phyloP scores from a whole-genome alignment of 2,329 filamentous ascomycete genomes.

The Sphaerulina vaccinii region DNA sequence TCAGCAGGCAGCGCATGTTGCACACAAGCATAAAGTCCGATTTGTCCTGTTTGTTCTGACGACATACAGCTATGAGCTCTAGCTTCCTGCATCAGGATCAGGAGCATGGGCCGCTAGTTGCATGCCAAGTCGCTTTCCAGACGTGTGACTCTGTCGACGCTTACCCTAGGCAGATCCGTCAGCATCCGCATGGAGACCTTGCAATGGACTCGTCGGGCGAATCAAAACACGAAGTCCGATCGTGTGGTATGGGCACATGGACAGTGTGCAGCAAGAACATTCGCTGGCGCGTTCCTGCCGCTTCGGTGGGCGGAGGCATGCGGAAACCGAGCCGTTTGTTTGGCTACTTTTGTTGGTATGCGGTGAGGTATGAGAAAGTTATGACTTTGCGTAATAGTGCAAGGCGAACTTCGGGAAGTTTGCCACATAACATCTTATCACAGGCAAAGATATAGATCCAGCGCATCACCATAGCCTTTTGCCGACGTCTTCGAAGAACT shows the following conservation, averaged over 20 bases:
- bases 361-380: neutral
- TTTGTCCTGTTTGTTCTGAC: neutral
- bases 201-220: slow-evolving; percentile 1
- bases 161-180: neutral
- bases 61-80: neutral
- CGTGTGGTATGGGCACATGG: slow-evolving; percentile 9
- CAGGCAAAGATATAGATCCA: no score
- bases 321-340: no score
- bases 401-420: neutral
- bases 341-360: neutral
- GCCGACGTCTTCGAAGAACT: no score
- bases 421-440: no score
- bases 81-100: neutral
- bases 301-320: neutral
- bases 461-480: no score
- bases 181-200: slow-evolving; percentile 10
- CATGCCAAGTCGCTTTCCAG: neutral
- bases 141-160: neutral
- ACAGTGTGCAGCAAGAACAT: neutral
- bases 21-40: neutral
- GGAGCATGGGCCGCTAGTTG: neutral
- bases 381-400: neutral
- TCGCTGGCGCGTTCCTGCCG: neutral
- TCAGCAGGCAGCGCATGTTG: neutral
- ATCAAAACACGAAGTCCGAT: neutral